Conservation (phyloP, 164 flowering plant species). For the Sedum album region DNA sequence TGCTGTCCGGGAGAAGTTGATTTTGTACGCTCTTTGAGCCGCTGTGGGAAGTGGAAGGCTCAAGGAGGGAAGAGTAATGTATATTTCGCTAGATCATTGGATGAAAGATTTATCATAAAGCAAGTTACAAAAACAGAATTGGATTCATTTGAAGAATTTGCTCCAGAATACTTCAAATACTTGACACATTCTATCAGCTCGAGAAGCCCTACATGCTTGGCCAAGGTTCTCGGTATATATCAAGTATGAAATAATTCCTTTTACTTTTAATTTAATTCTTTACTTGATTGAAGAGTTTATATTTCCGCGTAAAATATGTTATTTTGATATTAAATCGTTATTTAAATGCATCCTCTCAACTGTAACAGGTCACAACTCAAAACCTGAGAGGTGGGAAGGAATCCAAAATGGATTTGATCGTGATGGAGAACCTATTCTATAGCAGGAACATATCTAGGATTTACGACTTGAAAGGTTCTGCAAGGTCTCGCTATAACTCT, state of each 20-base stretch:
- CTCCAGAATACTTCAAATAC: conserved; percentile 65
- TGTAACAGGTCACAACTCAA: conserved; percentile 50
- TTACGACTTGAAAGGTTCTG: conserved; percentile 80
- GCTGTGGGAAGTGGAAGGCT: conserved; percentile 69
- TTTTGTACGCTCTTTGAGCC: conserved; percentile 64
- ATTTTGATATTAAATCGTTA: neutral
- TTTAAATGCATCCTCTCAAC: neutral
- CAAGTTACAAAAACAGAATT: conserved; percentile 73
- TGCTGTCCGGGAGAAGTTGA: conserved; percentile 69
- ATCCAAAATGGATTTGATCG: conserved; percentile 71
- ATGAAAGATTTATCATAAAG: conserved; percentile 72
- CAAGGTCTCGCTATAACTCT: conserved; percentile 57
- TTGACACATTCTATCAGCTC: conserved; percentile 51
- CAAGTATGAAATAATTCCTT: conserved; percentile 37
- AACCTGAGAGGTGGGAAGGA: conserved; percentile 62
- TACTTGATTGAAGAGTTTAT: neutral
- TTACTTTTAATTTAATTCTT: neutral
- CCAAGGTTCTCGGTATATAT: conserved; percentile 71
- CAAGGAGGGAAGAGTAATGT: conserved; percentile 90
- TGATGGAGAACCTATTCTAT: conserved; percentile 82
- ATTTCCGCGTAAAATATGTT: neutral
- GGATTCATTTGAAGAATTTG: conserved; percentile 77
- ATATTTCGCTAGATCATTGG: conserved; percentile 79
- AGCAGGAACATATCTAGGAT: conserved; percentile 48
- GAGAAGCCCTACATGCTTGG: conserved; percentile 73